Evolutionary conservation across 495 filamentous ascomycete species (phyloP).

Genomic region (Neurospora sp.): DNA sequence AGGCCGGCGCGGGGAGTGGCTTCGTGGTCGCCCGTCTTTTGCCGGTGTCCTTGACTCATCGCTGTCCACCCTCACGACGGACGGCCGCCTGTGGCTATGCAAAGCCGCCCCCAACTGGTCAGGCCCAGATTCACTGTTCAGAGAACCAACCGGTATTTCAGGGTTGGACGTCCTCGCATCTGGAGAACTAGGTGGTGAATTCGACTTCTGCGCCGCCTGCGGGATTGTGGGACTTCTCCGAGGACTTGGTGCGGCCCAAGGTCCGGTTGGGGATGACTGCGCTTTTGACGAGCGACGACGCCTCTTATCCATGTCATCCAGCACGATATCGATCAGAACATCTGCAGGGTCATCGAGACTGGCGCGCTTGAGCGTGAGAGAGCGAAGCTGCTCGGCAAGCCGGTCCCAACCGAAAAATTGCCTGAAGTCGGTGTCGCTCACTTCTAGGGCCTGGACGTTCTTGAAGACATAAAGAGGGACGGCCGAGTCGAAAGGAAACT

Average conservation of each 20-base stretch:
- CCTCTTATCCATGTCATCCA: constrained; percentile 91
- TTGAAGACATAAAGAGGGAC: constrained; percentile 93
- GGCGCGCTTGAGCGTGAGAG: constrained; percentile 79
- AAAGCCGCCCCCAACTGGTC: constrained; percentile 22
- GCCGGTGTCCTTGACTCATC: constrained; percentile 29
- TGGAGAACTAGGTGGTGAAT: constrained; percentile 58
- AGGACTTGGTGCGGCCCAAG: constrained; percentile 53
- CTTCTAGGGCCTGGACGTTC: constrained; percentile 85
- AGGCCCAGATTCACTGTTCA: constrained; percentile 32
- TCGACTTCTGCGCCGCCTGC: constrained; percentile 45
- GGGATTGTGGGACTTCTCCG: constrained; percentile 44
- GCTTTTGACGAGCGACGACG: constrained; percentile 78
- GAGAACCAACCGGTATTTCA: constrained; percentile 35
- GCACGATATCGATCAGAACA: constrained; percentile 79
- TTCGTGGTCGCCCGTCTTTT: constrained; percentile 47
- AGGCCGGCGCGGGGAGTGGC: constrained; percentile 71
- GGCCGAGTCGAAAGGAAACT: constrained; percentile 97
- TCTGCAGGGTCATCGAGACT: constrained; percentile 84
- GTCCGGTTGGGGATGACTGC: constrained; percentile 63
- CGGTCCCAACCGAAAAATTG: constrained; percentile 97
- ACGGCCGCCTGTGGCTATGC: constrained; percentile 29
- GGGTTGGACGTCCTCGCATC: constrained; percentile 36
- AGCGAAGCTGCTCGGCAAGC: constrained; percentile 80
- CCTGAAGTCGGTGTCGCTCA: constrained; percentile 89
- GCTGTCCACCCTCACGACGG: constrained; percentile 26